A percentile compares a stretch with the other conserved stretches of the same genome.
Evolutionary conservation across 768 basidiomycete genomes (phyloP).

Genomic region (Pleurotus sapidus): DNA sequence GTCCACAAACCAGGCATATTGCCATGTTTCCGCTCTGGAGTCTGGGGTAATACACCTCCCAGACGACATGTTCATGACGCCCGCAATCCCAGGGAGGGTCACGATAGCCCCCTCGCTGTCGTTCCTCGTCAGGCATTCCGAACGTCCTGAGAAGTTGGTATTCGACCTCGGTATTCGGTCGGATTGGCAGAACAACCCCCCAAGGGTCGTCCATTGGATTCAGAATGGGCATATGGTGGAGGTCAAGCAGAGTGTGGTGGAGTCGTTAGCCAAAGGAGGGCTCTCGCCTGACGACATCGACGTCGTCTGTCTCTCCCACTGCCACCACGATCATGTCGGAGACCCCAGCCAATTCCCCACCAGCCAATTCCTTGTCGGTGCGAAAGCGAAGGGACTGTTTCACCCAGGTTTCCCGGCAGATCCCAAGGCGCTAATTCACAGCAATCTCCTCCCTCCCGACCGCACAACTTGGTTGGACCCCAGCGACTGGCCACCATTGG

Average conservation of each 20-base stretch:
- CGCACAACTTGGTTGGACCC: slow-evolving; percentile 35
- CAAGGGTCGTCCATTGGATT: slow-evolving; percentile 25
- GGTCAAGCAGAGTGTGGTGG: slow-evolving; percentile 37
- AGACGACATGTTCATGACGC: slow-evolving; percentile 34
- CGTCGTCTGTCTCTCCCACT: slow-evolving; percentile 46
- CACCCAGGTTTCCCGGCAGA: slow-evolving; percentile 39
- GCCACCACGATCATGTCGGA: slow-evolving; percentile 56
- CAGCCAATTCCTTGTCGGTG: slow-evolving; percentile 48
- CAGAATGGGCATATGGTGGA: slow-evolving; percentile 18
- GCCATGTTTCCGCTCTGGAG: slow-evolving; percentile 54
- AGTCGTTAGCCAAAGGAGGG: slow-evolving; percentile 51
- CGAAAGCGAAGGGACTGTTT: slow-evolving; percentile 30
- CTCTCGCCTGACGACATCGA: slow-evolving; percentile 38
- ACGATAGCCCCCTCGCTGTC: slow-evolving; percentile 42
- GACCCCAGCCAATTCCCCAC: slow-evolving; percentile 42
- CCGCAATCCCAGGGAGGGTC: slow-evolving; percentile 23
- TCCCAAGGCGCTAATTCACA: slow-evolving; percentile 27
- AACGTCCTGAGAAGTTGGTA: slow-evolving; percentile 32
- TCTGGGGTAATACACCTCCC: slow-evolving; percentile 41
- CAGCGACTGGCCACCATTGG: slow-evolving; percentile 36
- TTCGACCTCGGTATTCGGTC: slow-evolving; percentile 58
- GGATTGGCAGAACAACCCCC: slow-evolving; percentile 41
- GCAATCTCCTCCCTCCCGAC: slow-evolving; percentile 32
- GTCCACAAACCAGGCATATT: slow-evolving; percentile 41
- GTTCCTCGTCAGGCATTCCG: slow-evolving; percentile 51